These are phyloP conservation scores for Microcera coccophila DNA, from an alignment of 2,329 filamentous ascomycete species.

Conservation along the genomic window DNA sequence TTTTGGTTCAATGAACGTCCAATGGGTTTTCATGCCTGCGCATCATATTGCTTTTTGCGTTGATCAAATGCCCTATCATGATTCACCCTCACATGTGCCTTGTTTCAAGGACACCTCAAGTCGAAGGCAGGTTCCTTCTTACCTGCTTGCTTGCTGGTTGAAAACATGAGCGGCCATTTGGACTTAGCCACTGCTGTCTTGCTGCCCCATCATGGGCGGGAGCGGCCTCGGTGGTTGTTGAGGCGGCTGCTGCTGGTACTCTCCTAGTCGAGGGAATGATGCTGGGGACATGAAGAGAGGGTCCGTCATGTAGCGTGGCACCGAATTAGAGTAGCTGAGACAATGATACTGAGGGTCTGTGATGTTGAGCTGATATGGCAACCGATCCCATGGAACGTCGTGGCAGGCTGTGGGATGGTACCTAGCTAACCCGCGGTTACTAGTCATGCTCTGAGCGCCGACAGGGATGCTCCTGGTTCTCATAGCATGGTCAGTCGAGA, in stretches of 20 bases:
- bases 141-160: too few species aligned
- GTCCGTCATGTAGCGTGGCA: conserved; percentile 10
- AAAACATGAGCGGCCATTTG: too few species aligned
- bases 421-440: too few species aligned
- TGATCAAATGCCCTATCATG: too few species aligned
- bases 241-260: conserved; percentile 2
- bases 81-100: too few species aligned
- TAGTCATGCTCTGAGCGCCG: too few species aligned
- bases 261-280: conserved; percentile 3
- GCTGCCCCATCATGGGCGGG: too few species aligned
- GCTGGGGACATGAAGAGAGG: neutral
- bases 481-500: neutral
- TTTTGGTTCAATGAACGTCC: neutral
- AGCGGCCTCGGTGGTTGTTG: neutral
- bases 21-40: neutral
- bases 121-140: too few species aligned
- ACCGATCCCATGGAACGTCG: neutral
- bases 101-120: too few species aligned
- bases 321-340: conserved; percentile 4
- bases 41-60: neutral
- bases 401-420: neutral
- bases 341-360: conserved; percentile 6
- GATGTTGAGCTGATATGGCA: conserved; percentile 2
- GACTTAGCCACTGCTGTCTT: neutral
- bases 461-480: too few species aligned